phyloP scores from a whole-genome alignment of 1,139 yeast species.

The Protomyces gravidus region DNA sequence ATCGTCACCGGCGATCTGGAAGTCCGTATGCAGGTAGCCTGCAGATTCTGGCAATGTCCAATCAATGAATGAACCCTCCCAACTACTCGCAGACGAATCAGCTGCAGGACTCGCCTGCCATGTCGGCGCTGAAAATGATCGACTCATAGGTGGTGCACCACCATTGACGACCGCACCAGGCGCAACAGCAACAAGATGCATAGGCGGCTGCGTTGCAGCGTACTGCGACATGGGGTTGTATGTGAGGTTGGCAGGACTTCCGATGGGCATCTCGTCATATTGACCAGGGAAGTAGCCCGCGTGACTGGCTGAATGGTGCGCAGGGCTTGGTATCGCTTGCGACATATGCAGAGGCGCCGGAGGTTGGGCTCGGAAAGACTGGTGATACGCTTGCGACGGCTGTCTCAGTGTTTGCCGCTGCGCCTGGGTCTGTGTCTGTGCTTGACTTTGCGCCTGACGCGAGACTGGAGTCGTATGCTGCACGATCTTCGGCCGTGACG shows the following conservation, averaged over 20 bases:
- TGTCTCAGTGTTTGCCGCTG: too few relatives aligned
- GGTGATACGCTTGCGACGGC: background rate
- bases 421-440: background rate
- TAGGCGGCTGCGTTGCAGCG: background rate
- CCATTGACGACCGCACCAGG: background rate
- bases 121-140: constrained; percentile 19
- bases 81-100: background rate
- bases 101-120: constrained; percentile 14
- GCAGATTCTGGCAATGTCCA: constrained; percentile 27
- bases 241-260: background rate
- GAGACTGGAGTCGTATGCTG: background rate
- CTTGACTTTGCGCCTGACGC: background rate
- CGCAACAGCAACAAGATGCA: background rate
- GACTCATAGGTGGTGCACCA: constrained; percentile 11
- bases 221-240: background rate
- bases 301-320: background rate
- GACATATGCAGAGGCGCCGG: background rate
- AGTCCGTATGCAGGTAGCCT: constrained; percentile 20
- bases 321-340: background rate
- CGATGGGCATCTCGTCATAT: background rate
- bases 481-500: background rate
- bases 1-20: constrained; percentile 12
- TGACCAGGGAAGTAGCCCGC: background rate
- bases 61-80: constrained; percentile 19
- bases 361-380: background rate